Evolutionary conservation across 331 rosid genomes (phyloP), one percentile per base, ranked within the genome.

Genomic region (Pyrus hybrid): DNA sequence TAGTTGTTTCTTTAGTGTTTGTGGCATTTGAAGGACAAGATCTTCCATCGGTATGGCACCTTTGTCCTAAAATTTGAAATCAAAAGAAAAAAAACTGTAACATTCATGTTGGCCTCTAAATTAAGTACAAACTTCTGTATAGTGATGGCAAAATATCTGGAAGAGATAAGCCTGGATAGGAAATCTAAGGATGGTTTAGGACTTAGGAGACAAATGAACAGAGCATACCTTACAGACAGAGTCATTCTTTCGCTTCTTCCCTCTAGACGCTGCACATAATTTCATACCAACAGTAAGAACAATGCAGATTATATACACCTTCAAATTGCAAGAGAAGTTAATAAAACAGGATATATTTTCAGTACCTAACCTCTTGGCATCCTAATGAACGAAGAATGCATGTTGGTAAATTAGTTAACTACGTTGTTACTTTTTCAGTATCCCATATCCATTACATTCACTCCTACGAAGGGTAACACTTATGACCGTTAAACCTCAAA

Each of bases 21-120:
- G 76, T 17, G 97, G 95, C 67, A 93, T 90, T 75, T 87, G 96
- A 76, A 90, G 86, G 77, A 82, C 80, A 81, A 86, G 84, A 83
- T 88, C 92, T 47, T 87, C 93, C 69, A 77, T 76, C 20, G 60
- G 77, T 68, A 77, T 45, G 0, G 5, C 77, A 56, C 67, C 62
- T 54, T 83, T 77, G 65, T 67, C 91, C 96, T 93, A 83, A 62
- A 69, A 80, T 67, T 68, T 67, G 66, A 78, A 67, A 68, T 72
- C 63, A 68, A 70, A 71, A 74, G 53, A 16, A 26, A 41, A 66
- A 67, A 79, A 30, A 17, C 71, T 54, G 43, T 7, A 7, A 32
- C 26, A 20, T 63, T 23, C 20, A n/a, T 12, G 68, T 26, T 25
- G 58, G 23, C 14, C 26, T 58, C 28, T 60, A 9, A 37, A 37